Evolutionary conservation across 1,284 basidiomycete genomes (phyloP).

Genomic region (Gomphus bonarii): DNA sequence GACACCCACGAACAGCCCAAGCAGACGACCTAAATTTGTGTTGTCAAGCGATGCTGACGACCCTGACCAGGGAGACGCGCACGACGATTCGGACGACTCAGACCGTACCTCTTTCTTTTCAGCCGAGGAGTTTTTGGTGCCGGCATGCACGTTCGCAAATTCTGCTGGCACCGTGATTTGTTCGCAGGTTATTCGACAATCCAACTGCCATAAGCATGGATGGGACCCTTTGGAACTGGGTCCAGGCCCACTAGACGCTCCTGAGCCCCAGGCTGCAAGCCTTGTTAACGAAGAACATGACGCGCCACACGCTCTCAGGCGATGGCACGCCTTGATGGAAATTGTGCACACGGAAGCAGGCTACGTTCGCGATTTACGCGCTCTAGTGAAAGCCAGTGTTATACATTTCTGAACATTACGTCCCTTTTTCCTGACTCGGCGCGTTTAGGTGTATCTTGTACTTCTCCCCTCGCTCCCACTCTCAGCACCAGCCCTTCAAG

Average conservation of each 20-base stretch:
- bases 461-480: slow-evolving; percentile 21
- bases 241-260: not conserved
- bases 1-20: not conserved
- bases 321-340: slow-evolving; percentile 66
- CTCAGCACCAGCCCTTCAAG: slow-evolving; percentile 41
- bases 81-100: slow-evolving; percentile 4
- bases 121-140: not conserved
- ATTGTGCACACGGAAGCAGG: slow-evolving; percentile 74
- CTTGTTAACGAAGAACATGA: not conserved
- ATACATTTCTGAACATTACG: not conserved
- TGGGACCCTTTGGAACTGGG: not conserved
- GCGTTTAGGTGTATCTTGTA: slow-evolving; percentile 22
- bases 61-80: not conserved
- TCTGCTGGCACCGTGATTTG: not conserved
- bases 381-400: slow-evolving; percentile 56
- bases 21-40: not conserved
- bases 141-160: not conserved
- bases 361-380: slow-evolving; percentile 69
- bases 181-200: not conserved
- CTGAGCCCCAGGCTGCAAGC: not conserved
- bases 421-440: not conserved
- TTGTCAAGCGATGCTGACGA: not conserved
- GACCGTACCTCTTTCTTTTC: slow-evolving; percentile 7
- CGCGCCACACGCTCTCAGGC: slow-evolving; percentile 19
- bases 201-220: not conserved